Conservation (phyloP, 2,329 filamentous ascomycete species). For the Verticillium albo-atrum region DNA sequence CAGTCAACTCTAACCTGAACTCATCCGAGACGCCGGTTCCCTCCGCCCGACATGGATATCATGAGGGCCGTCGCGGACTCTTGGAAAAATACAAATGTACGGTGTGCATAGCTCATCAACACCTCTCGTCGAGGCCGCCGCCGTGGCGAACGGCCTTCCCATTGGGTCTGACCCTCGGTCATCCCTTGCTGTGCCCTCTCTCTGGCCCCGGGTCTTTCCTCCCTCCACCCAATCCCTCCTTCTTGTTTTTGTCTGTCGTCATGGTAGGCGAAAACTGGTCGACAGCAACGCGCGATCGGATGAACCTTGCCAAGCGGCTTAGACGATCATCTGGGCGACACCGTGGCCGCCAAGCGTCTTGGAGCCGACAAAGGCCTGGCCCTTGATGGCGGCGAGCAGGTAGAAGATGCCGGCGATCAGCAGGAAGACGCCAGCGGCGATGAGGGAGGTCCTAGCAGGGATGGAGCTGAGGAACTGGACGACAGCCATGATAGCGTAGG, state of each 20-base stretch:
- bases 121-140: neutral
- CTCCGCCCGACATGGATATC: neutral
- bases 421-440: constrained; percentile 82
- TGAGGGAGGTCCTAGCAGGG: constrained; percentile 61
- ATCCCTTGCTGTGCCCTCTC: neutral
- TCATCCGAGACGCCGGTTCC: neutral
- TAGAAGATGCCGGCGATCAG: constrained; percentile 78
- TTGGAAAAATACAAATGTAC: neutral
- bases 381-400: constrained; percentile 70
- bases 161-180: neutral
- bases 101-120: neutral
- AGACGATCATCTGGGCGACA: constrained; percentile 97
- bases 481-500: constrained; percentile 76
- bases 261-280: too few relatives aligned
- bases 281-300: neutral
- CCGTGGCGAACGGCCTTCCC: neutral
- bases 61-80: neutral
- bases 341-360: constrained; percentile 94
- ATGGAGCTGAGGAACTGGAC: constrained; percentile 82
- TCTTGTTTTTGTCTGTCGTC: neutral
- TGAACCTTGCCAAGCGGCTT: constrained; percentile 19
- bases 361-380: constrained; percentile 83
- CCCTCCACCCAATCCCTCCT: neutral
- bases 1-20: neutral
- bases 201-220: neutral